phyloP scores from a whole-genome alignment of 805 yeast genomes.

The Maudiozyma bulderi region DNA sequence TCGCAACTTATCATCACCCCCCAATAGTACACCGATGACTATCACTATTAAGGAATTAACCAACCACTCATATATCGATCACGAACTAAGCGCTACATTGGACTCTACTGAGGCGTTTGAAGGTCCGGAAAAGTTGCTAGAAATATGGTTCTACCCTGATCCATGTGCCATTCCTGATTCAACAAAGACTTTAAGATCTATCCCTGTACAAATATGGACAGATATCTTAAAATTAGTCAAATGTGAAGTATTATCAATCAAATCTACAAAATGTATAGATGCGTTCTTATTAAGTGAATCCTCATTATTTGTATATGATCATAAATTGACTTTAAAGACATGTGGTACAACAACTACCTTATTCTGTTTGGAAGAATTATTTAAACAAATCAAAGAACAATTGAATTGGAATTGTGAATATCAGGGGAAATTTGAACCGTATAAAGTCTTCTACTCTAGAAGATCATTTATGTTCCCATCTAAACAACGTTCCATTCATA shows the following conservation, averaged over 20 bases:
- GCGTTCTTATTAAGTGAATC: conserved; percentile 85
- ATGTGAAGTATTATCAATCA: conserved; percentile 80
- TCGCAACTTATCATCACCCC: too few relatives aligned
- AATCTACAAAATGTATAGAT: conserved; percentile 55
- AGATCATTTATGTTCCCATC: conserved; percentile 89
- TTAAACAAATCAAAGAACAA: conserved; percentile 38
- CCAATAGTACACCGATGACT: conserved; percentile 16
- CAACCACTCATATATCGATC: conserved; percentile 55
- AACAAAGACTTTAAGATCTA: conserved; percentile 45
- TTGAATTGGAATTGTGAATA: conserved; percentile 33
- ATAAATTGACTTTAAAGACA: conserved; percentile 79
- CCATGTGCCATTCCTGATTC: conserved; percentile 21
- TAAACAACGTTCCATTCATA: conserved; percentile 70
- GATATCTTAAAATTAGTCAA: conserved; percentile 67
- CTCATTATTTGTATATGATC: conserved; percentile 79
- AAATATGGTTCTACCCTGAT: conserved; percentile 72
- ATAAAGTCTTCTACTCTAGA: conserved; percentile 78
- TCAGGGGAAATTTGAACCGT: conserved; percentile 32
- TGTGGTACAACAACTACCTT: conserved; percentile 94
- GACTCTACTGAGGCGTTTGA: conserved; percentile 92
- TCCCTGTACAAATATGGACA: conserved; percentile 63
- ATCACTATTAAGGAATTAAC: conserved; percentile 27
- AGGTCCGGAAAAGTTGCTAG: conserved; percentile 92
- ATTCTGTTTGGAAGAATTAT: conserved; percentile 58
- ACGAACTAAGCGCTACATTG: conserved; percentile 62